Base-by-base conservation (phyloP, 805 yeast species). In the Saturnispora galanensis region DNA sequence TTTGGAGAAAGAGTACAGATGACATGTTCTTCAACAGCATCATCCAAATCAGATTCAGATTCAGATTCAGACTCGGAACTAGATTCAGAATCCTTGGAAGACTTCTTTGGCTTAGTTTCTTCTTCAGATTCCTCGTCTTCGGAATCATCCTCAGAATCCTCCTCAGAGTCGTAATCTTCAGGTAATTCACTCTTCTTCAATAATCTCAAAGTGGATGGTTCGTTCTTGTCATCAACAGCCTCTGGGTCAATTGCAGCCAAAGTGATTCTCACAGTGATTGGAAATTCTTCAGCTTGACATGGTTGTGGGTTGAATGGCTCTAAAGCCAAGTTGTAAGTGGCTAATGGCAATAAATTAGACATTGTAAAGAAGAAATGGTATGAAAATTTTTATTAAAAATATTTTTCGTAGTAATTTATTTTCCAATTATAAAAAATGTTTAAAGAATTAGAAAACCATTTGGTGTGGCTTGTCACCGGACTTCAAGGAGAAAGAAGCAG, bases 401-500 rank as follows among this genome's bases (percentile, higher is more conserved):
- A 31, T 34, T 35, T 35, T 35, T 35, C 21, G 26, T 4, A 28
- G 15, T 18, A 33, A 21, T 21, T 21, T 32, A 32, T 18, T 39
- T 33, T 39, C 35, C 15, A 34, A 29, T 16, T 40, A 17, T 12
- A 33, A 12, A 36, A 33, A 36, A 28, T 41, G 42, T 42, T 41
- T 45, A 47, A 38, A 38, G 17, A 49, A 42, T 83, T 88, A 90
- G 74, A 93, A 90, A 79, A 85, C 87, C 83, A 93, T 85, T 70
- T 84, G 81, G 74, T 90, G 97, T 66, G 97, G 98, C 73, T 76
- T 87, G 80, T 90, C 98, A 73, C 97, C 97, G 74, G 77, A 80
- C 84, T 87, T 89, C 74, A 93, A 82, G 61, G 96, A 84, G 89
- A 90, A 90, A 58, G 95, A 76, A 62, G 96, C 70, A 60, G 96